phyloP scores from a whole-genome alignment of 164 flowering plant species.

The Magnolia changhungtana region DNA sequence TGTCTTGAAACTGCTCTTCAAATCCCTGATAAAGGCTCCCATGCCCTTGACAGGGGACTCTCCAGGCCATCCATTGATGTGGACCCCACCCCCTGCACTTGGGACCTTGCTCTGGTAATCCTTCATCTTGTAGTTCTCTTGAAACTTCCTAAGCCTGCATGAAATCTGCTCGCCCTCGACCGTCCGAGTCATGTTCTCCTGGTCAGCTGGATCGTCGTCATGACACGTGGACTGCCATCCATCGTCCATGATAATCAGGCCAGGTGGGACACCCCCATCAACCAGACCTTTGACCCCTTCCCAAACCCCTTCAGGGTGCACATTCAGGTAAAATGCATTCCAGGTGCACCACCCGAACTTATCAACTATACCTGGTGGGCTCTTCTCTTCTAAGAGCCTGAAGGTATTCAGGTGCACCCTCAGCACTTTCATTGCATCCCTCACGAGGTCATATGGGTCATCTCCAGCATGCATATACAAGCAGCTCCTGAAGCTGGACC shows the following conservation, averaged over 20 bases:
- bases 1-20: conserved; percentile 55
- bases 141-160: conserved; percentile 49
- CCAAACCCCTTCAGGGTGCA: conserved; percentile 58
- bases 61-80: too few species aligned
- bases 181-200: conserved; percentile 48
- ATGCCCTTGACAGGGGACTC: conserved; percentile 36
- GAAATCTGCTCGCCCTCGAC: conserved; percentile 71
- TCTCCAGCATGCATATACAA: conserved; percentile 64
- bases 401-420: conserved; percentile 60
- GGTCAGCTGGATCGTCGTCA: conserved; percentile 45
- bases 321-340: conserved; percentile 75
- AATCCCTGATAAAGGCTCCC: conserved; percentile 72
- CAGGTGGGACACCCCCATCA: conserved; percentile 74
- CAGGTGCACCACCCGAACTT: conserved; percentile 89
- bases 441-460: conserved; percentile 55
- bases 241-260: conserved; percentile 66
- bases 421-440: conserved; percentile 46
- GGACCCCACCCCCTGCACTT: not conserved
- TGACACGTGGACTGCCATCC: conserved; percentile 71
- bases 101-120: conserved; percentile 37
- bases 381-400: conserved; percentile 61
- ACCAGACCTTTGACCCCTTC: conserved; percentile 60
- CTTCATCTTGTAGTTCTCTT: conserved; percentile 63
- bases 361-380: conserved; percentile 61
- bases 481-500: conserved; percentile 26